Evolutionary conservation across 2,329 filamentous ascomycete genomes (phyloP).

Genomic region (Stylonectria norvegica): DNA sequence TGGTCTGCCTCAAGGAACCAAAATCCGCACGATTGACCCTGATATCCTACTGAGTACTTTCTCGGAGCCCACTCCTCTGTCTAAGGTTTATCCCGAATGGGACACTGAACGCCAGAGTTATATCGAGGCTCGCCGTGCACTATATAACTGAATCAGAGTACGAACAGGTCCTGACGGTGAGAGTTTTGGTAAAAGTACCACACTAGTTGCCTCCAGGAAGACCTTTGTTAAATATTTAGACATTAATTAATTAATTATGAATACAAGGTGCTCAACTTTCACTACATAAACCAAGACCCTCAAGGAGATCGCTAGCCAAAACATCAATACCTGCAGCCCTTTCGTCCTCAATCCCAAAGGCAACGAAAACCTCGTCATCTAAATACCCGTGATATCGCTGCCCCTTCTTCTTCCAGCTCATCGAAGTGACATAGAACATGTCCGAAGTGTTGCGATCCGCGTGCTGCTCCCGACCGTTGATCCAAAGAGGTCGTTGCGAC

Average conservation of each 20-base stretch:
- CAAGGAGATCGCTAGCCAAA: constrained; percentile 45
- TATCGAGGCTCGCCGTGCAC: too few species aligned
- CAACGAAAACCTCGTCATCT: constrained; percentile 53
- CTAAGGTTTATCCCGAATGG: not conserved
- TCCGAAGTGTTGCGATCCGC: constrained; percentile 38
- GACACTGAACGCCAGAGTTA: not conserved
- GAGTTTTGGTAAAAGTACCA: too few species aligned
- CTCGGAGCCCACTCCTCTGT: not conserved
- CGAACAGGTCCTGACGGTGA: too few species aligned
- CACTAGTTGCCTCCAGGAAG: too few species aligned
- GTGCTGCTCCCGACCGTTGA: constrained; percentile 43
- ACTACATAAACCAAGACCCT: constrained; percentile 29
- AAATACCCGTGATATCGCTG: constrained; percentile 53
- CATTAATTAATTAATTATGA: too few species aligned
- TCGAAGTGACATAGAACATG: constrained; percentile 57
- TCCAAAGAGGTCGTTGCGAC: constrained; percentile 51
- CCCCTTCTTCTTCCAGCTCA: constrained; percentile 50
- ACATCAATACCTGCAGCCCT: constrained; percentile 50
- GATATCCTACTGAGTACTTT: not conserved
- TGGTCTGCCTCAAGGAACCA: not conserved
- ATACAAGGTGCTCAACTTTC: too few species aligned
- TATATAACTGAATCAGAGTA: too few species aligned
- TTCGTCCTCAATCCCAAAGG: constrained; percentile 55
- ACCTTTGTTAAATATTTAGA: too few species aligned
- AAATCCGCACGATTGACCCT: not conserved